Percentiles rank a stretch among this genome's conserved stretches.
These are phyloP conservation scores for Tuber melanosporum DNA, from an alignment of 495 filamentous ascomycete genomes.

Conservation along the genomic window DNA sequence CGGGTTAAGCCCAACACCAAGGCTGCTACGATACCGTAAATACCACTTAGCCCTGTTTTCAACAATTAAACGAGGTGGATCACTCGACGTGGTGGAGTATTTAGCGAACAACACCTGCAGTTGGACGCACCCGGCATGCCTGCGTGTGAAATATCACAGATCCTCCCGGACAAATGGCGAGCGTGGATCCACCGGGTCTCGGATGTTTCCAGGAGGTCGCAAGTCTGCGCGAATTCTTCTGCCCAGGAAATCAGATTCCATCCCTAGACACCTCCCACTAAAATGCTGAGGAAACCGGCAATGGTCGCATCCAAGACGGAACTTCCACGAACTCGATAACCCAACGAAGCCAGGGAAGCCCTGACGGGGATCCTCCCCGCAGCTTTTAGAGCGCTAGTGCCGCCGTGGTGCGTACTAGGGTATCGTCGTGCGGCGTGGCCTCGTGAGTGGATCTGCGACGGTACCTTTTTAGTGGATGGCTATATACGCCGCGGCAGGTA, in stretches of 20 bases:
- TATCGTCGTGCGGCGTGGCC: no score
- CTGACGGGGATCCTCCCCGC: no score
- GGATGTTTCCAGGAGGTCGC: background rate
- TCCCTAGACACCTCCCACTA: background rate
- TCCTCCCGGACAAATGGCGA: background rate
- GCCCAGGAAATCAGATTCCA: no score
- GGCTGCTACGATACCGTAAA: background rate
- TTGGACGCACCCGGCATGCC: background rate
- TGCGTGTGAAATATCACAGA: background rate
- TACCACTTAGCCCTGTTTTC: background rate
- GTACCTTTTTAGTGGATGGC: no score
- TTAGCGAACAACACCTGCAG: background rate
- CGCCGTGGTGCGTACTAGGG: no score
- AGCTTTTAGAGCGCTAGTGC: no score
- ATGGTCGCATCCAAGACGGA: background rate
- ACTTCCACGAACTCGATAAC: background rate
- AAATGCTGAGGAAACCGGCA: background rate
- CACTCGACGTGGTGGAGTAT: background rate
- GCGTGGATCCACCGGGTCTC: background rate
- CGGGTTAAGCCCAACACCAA: background rate
- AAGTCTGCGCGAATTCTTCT: background rate
- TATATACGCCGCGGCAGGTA: no score
- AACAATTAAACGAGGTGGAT: background rate
- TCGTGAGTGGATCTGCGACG: no score
- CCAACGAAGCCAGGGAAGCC: background rate